A percentile compares a stretch with the other conserved stretches of the same genome.
Evolutionary conservation across 129 eudicot species (phyloP).

Genomic region (Pseudognaphalium luteoalbum): DNA sequence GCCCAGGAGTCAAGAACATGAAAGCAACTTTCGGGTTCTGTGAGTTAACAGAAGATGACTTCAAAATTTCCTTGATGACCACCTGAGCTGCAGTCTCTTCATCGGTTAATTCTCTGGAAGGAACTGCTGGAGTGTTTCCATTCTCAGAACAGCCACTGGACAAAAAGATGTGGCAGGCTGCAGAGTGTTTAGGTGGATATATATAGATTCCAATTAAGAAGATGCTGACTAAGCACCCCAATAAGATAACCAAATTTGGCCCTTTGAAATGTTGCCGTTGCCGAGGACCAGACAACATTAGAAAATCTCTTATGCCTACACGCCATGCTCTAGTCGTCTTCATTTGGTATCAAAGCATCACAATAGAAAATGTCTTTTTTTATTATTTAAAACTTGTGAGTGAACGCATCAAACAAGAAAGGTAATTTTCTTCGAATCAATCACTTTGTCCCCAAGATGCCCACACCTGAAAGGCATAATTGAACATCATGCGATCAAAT

Average conservation of each 20-base stretch:
- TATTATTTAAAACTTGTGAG: slow-evolving; percentile 21
- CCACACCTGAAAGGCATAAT: slow-evolving; percentile 28
- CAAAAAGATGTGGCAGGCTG: slow-evolving; percentile 51
- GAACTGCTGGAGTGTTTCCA: slow-evolving; percentile 33
- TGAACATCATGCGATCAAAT: background rate
- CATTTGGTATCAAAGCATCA: slow-evolving; percentile 51
- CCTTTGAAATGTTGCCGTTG: slow-evolving; percentile 57
- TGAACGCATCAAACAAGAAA: slow-evolving; percentile 4
- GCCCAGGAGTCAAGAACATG: slow-evolving; percentile 59
- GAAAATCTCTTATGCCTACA: slow-evolving; percentile 38
- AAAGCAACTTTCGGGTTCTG: slow-evolving; percentile 60
- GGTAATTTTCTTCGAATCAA: slow-evolving; percentile 22
- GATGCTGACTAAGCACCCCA: slow-evolving; percentile 47
- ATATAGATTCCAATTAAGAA: slow-evolving; percentile 45
- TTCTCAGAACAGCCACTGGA: slow-evolving; percentile 43
- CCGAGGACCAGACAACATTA: slow-evolving; percentile 52
- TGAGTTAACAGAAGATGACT: slow-evolving; percentile 34
- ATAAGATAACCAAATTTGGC: slow-evolving; percentile 46
- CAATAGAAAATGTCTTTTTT: background rate
- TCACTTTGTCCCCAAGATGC: slow-evolving; percentile 19
- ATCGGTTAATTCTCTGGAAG: slow-evolving; percentile 55
- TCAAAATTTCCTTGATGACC: slow-evolving; percentile 53
- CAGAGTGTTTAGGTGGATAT: slow-evolving; percentile 44
- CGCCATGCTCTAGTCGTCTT: slow-evolving; percentile 61
- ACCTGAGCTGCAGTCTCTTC: slow-evolving; percentile 55